Evolutionary conservation across 2,329 filamentous ascomycete species (phyloP).

Genomic region (Metarhizium robertsii): DNA sequence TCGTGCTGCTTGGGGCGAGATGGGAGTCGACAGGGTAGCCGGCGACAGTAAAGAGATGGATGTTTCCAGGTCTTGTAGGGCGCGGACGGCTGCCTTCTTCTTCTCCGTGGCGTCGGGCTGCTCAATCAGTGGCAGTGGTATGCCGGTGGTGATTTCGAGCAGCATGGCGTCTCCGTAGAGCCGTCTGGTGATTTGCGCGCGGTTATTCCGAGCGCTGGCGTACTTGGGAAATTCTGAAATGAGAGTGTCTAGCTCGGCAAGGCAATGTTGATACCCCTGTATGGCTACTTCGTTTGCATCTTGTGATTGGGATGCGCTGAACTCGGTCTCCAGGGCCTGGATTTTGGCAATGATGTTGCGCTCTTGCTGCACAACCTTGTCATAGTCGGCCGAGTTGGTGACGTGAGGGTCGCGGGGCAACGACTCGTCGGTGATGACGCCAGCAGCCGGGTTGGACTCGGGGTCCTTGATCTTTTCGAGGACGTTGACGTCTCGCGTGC

Average conservation of each 20-base stretch:
- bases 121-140: slow-evolving; percentile 31
- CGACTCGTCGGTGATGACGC: slow-evolving; percentile 43
- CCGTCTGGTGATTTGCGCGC: slow-evolving; percentile 57
- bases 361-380: slow-evolving; percentile 39
- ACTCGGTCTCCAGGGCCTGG: slow-evolving; percentile 44
- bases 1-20: slow-evolving; percentile 56
- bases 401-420: slow-evolving; percentile 50
- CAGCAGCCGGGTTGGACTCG: slow-evolving; percentile 47
- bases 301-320: slow-evolving; percentile 32
- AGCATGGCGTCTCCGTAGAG: slow-evolving; percentile 54
- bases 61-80: slow-evolving; percentile 44
- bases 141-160: slow-evolving; percentile 27
- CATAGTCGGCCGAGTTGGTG: slow-evolving; percentile 40
- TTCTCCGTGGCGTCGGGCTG: slow-evolving; percentile 27
- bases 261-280: slow-evolving; percentile 35
- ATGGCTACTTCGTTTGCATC: slow-evolving; percentile 27
- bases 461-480: slow-evolving; percentile 60
- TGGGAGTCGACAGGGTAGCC: slow-evolving; percentile 32
- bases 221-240: slow-evolving; percentile 53
- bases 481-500: slow-evolving; percentile 49
- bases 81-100: slow-evolving; percentile 26
- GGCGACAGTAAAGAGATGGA: slow-evolving; percentile 53
- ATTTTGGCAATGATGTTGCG: slow-evolving; percentile 43
- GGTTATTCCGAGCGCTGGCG: slow-evolving; percentile 65
- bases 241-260: slow-evolving; percentile 43